Evolutionary conservation across 2,329 filamentous ascomycete genomes (phyloP), one percentile per base, ranked within the genome.

Genomic region (Aspergillus puulaauensis): DNA sequence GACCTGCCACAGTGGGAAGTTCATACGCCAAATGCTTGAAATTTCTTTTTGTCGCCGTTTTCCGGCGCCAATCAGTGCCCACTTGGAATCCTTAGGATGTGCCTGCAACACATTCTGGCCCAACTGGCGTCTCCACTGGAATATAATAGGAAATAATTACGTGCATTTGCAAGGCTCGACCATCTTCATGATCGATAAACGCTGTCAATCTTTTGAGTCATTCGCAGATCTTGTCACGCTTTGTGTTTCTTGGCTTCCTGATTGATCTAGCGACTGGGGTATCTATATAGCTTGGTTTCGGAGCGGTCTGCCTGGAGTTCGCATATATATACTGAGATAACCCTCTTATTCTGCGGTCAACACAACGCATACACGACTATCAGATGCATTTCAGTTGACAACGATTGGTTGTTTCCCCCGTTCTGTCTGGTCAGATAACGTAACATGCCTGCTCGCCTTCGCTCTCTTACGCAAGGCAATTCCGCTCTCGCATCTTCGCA

Each of bases 361-460:
- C 12, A 35, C 17, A 46, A 17, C 21, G 35, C 21, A 23, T 19
- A 39, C 39, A 17, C 31, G 4, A 39, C 19, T 24, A 50, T 27
- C 45, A 39, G 27, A 40, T 44, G 40, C 27, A 35, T 23, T 35
- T 23, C 45, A 35, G 27, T 48, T 49, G 14, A 47, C 39, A 27
- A 15, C 14, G n/a, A 15, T 15, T 11, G 14, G 15, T 21, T n/a
- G 11, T 40, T 40, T 33, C 11, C 27, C 23, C 17, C n/a, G 41
- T 56, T 14, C 19, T 14, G 14, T 27, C 33, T 46, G 27, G 39
- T 17, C 31, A 57, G 40, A 49, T 50, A 45, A 44, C 27, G 50
- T 44, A 57, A 21, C 27, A 71, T 72, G 68, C 69, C 69, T 40
- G 66, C 68, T 54, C 69, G 65, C 54, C 62, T 70, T 37, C 56